Evolutionary conservation across 2,329 filamentous ascomycete genomes (phyloP), one percentile per base, ranked within the genome.

Genomic region (Stagonosporopsis tanaceti): DNA sequence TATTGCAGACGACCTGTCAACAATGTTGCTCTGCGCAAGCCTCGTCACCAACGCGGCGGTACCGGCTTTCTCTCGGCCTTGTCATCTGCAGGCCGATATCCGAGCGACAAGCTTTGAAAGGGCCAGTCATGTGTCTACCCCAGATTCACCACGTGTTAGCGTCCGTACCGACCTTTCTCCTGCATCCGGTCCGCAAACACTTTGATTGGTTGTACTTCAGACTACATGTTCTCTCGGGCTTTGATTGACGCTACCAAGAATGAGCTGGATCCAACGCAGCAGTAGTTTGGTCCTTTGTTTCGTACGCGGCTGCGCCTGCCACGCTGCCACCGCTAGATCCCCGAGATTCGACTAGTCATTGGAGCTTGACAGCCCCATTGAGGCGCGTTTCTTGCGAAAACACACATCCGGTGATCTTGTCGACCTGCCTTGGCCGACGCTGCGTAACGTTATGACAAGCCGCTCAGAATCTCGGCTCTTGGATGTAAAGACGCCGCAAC

Each of bases 301-400:
- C 27, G 17, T 9, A 7, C 41, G 28, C 30, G 48, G 48, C 42
- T 50, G 44, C 44, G 46, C 52, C 50, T 47, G 41, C 37, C 41
- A 42, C 30, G 47, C 50, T 47, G 41, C 37, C 41, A 42, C 30
- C 35, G 38, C 30, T 9, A 39, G n/a, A 27, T 22, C 32, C 48
- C 44, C 44, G 52, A 60, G 47, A 28, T 50, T 25, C 14, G 53
- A 50, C 44, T 53, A 57, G 40, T 39, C 34, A 40, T 57, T 60
- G 48, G 20, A 50, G 46, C 22, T 46, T 47, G 39, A 42, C 28
- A 54, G 17, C 28, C 32, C 34, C n/a, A 1, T 24, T 57, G 40
- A 50, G 25, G 27, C 47, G 40, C 40, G 9, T 1, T 1, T 22
- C 24, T 4, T 34, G n/a, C 20, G 4, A 20, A 9, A 6, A 24